These are phyloP conservation scores for Elongisporangium undulatum DNA, from an alignment of 352 stramenopile species.

Conservation along the genomic window DNA sequence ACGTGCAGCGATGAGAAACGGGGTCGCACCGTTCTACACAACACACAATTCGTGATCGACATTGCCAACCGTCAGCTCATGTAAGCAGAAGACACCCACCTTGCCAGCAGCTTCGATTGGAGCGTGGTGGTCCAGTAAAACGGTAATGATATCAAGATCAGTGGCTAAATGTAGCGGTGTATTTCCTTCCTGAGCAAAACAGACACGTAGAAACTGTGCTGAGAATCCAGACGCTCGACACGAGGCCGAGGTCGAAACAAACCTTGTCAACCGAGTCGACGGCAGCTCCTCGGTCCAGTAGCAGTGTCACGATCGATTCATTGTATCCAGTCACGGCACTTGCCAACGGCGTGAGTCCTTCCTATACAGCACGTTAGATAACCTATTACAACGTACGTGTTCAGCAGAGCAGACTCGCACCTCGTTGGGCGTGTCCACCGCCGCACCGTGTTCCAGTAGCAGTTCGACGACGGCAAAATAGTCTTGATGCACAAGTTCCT, in stretches of 20 bases:
- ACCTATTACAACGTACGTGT: no score
- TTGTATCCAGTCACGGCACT: slow-evolving; percentile 11
- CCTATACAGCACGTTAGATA: no score
- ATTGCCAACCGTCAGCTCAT: neutral
- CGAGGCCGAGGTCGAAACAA: no score
- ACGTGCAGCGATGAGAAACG: neutral
- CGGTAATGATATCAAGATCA: slow-evolving; percentile 5
- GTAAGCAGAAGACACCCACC: neutral
- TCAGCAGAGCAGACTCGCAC: no score
- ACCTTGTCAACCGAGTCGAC: slow-evolving; percentile 11
- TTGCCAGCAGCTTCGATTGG: neutral
- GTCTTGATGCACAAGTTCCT: slow-evolving; percentile 5
- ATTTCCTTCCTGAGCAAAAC: slow-evolving; percentile 9
- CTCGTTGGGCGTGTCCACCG: slow-evolving; percentile 3
- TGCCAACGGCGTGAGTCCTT: no score
- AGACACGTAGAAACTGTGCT: neutral
- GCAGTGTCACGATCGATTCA: slow-evolving; percentile 2
- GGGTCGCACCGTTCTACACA: neutral
- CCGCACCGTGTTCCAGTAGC: slow-evolving; percentile 3
- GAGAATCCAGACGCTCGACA: no score
- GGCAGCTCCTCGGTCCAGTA: slow-evolving; percentile 4
- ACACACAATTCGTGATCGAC: neutral
- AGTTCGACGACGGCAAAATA: slow-evolving; percentile 4
- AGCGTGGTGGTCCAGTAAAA: neutral
- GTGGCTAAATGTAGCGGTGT: slow-evolving; percentile 6